Base-by-base conservation (phyloP, 306 rosid species). In the Castanea mollissima region DNA sequence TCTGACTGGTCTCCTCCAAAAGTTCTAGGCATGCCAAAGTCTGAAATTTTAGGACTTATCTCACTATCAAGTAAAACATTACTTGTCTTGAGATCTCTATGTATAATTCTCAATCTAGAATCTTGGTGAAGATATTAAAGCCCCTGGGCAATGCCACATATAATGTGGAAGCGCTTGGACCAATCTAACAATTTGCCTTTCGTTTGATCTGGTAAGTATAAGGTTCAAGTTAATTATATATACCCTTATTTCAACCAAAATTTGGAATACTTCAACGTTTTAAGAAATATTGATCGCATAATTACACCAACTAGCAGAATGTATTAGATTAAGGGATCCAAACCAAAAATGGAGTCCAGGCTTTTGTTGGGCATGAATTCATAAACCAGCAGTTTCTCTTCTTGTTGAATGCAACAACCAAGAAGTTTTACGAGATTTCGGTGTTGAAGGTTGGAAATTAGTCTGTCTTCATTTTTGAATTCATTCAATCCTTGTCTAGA, bases 271-370 rank as follows among this genome's bases (percentile, higher is more conserved):
- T 11, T 2, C 15, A 0, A 11, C 1, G 15, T 3, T 46, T 46
- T 9, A 9, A 9, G 54, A 46, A 2, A 46, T 46, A 46, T 46
- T 46, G 54, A 46, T 46, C 3, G 0, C 54, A 46, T 46, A n/a
- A 20, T 57, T 57, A 20, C 13, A 20, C 23, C 15, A 46, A n/a
- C 23, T 7, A 6, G 25, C 0, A 1, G 0, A 11, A 59, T 21
- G 12, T 58, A 12, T 58, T 10, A 21, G 58, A 70, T 57, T n/a
- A 20, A 49, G 29, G 78, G 6, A 62, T 54, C 41, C 82, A 16
- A 14, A 92, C 96, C 94, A 78, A 92, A 92, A 31, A 88, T 85
- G 80, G 18, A 62, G 87, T 92, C 91, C 79, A 92, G 79, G 83
- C 97, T 88, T 82, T 76, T 78, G 55, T 87, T 92, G 6, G 83